phyloP scores from a whole-genome alignment of 2,329 filamentous ascomycete species.

The Achaetomium macrosporum region DNA sequence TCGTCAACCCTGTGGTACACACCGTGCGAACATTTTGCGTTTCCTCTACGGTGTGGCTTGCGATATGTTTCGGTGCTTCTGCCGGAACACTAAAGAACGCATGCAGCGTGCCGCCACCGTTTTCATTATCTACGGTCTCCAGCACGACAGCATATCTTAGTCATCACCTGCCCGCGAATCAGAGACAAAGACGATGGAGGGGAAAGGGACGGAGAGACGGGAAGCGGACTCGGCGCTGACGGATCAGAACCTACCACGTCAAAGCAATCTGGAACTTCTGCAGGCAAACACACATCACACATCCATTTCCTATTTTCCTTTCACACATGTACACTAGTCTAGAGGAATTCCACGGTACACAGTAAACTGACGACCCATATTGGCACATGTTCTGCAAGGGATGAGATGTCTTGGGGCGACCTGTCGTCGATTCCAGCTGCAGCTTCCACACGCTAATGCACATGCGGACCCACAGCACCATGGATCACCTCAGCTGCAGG shows the following conservation, averaged over 20 bases:
- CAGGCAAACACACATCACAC: too few species aligned
- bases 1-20: neutral
- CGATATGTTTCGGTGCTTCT: neutral
- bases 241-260: too few species aligned
- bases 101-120: neutral
- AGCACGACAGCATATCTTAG: neutral
- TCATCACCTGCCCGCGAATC: neutral
- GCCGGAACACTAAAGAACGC: neutral
- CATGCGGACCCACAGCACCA: neutral
- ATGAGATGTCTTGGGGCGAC: conserved; percentile 4
- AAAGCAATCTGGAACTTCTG: too few species aligned
- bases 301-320: too few species aligned
- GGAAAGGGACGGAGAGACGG: neutral
- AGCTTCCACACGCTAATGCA: conserved; percentile 13
- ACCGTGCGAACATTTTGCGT: neutral
- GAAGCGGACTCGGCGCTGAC: too few species aligned
- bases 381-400: conserved; percentile 1
- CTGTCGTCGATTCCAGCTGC: conserved; percentile 18
- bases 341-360: neutral
- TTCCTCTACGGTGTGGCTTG: neutral
- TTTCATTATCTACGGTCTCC: neutral
- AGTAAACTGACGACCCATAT: neutral
- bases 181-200: neutral
- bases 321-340: neutral
- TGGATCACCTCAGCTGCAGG: neutral